A percentile compares a stretch with the other conserved stretches of the same genome.
Evolutionary conservation across 257 asterid species (phyloP).

Genomic region (Anisodus tanguticus): DNA sequence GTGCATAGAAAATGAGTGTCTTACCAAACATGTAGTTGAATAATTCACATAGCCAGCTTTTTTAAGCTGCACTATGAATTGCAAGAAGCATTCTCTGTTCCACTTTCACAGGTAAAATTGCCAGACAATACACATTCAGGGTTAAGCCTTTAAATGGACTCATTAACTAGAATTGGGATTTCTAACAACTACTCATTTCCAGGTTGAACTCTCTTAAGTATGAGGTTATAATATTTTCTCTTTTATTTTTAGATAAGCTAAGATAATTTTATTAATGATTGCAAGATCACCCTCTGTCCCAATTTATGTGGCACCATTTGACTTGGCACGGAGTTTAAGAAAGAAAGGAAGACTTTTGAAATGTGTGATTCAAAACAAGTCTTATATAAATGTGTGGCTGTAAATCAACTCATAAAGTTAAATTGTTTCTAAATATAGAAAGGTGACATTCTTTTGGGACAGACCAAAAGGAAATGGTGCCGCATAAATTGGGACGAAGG

Average conservation of each 20-base stretch:
- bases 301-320: too few species aligned
- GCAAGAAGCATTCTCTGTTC: not conserved
- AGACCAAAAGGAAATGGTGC: too few species aligned
- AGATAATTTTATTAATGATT: not conserved
- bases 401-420: too few species aligned
- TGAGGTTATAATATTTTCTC: constrained; percentile 1
- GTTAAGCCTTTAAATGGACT: not conserved
- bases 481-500: too few species aligned
- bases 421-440: too few species aligned
- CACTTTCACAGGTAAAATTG: constrained; percentile 10
- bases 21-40: constrained; percentile 21
- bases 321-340: too few species aligned
- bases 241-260: not conserved
- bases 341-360: too few species aligned
- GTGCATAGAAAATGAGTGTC: constrained; percentile 18
- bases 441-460: too few species aligned
- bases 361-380: too few species aligned
- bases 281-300: not conserved
- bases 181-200: not conserved
- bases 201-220: constrained; percentile 8
- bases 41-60: constrained; percentile 7
- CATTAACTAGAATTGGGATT: constrained; percentile 16
- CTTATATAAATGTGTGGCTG: too few species aligned
- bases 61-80: constrained; percentile 7
- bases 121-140: not conserved